Evolutionary conservation across 2,329 filamentous ascomycete species (phyloP).

Genomic region (Cladosporium cucumerinum): DNA sequence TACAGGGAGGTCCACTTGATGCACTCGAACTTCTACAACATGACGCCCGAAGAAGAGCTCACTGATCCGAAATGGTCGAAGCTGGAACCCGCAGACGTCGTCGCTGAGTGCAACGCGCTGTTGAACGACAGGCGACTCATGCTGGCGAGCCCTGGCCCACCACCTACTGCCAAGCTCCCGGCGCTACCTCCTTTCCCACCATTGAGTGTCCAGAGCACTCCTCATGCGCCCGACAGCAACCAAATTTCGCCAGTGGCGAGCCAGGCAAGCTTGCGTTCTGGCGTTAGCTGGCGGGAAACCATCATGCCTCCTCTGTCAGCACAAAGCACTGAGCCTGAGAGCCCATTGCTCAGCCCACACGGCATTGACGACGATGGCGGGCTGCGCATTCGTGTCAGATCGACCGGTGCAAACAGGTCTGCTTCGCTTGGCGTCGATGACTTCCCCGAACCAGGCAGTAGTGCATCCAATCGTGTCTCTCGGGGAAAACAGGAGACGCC

Average conservation of each 20-base stretch:
- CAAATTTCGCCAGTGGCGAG: constrained; percentile 30
- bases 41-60: constrained; percentile 76
- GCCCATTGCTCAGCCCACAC: constrained; percentile 58
- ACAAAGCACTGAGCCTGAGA: constrained; percentile 45
- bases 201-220: constrained; percentile 21
- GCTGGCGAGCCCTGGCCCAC: constrained; percentile 46
- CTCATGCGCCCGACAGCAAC: constrained; percentile 20
- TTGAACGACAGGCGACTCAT: constrained; percentile 47
- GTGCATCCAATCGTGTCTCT: neutral
- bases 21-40: constrained; percentile 79
- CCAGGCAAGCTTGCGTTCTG: constrained; percentile 31
- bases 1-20: constrained; percentile 71
- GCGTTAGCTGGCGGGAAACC: constrained; percentile 53
- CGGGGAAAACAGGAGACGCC: constrained; percentile 23
- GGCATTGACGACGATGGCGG: constrained; percentile 18
- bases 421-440: constrained; percentile 27
- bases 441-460: constrained; percentile 24
- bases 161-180: constrained; percentile 46
- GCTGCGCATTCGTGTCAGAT: constrained; percentile 23
- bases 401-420: constrained; percentile 2
- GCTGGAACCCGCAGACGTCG: constrained; percentile 73
- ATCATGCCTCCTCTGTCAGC: constrained; percentile 51
- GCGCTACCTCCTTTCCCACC: constrained; percentile 40
- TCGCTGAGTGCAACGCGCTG: constrained; percentile 74
- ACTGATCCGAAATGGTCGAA: constrained; percentile 76